Conservation (phyloP, 2,329 filamentous ascomycete species). For the Didymosphaeria variabile region DNA sequence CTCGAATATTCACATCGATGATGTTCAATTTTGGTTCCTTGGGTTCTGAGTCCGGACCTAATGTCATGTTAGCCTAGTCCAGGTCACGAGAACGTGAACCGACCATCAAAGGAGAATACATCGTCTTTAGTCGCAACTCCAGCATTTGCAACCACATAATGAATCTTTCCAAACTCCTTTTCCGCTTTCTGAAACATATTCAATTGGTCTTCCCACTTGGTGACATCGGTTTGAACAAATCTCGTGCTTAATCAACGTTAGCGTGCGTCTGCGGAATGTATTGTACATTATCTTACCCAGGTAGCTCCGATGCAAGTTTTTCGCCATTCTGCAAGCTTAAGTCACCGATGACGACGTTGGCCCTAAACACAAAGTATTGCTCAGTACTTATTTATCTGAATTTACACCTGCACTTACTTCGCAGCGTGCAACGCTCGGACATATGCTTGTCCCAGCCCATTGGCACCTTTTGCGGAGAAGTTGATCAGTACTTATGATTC, state of each 20-base stretch:
- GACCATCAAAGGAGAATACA: slow-evolving; percentile 20
- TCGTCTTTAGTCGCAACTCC: slow-evolving; percentile 24
- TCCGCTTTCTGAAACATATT: slow-evolving; percentile 23
- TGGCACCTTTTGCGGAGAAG: not conserved
- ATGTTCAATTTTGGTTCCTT: slow-evolving; percentile 28
- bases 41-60: slow-evolving; percentile 26
- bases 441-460: slow-evolving; percentile 1
- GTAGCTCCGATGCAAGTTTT: slow-evolving; percentile 2
- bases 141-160: slow-evolving; percentile 32
- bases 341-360: slow-evolving; percentile 6
- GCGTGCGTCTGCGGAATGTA: not conserved
- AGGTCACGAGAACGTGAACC: not conserved
- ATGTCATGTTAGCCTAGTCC: not conserved
- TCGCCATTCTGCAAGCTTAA: not conserved
- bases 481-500: too few species aligned
- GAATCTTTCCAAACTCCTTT: slow-evolving; percentile 19
- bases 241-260: not conserved
- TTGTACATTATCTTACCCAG: not conserved
- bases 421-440: not conserved
- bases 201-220: slow-evolving; percentile 31
- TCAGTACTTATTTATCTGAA: not conserved
- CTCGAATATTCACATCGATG: slow-evolving; percentile 26
- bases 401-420: not conserved
- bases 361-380: not conserved
- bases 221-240: slow-evolving; percentile 29